Evolutionary conservation across 1,139 yeast species (phyloP).

Genomic region (Scheffersomyces segobiensis): DNA sequence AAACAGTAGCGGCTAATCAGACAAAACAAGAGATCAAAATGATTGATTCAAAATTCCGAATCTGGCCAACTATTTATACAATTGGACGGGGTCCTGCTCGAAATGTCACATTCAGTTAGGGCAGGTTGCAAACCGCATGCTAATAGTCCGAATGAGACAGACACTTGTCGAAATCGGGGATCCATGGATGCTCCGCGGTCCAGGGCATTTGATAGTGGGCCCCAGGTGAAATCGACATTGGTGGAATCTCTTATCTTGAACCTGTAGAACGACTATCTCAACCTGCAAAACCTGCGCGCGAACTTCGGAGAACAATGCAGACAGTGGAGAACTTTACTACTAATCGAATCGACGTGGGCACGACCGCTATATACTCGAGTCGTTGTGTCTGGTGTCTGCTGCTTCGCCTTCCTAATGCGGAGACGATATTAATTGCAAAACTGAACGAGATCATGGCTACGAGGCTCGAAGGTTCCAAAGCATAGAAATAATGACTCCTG

Average conservation of each 20-base stretch:
- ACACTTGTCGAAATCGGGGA: not conserved
- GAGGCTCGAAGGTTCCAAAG: not conserved
- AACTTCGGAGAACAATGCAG: not conserved
- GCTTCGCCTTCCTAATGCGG: not conserved
- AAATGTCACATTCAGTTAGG: not conserved
- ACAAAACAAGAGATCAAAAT: not conserved
- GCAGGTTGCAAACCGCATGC: not conserved
- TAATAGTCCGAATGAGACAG: not conserved
- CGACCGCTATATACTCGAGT: not conserved
- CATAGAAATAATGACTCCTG: not conserved
- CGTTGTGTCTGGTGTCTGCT: not conserved
- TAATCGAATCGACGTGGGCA: not conserved
- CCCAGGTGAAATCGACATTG: not conserved
- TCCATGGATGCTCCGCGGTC: not conserved
- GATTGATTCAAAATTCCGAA: too few species aligned
- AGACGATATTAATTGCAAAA: not conserved
- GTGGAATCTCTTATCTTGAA: not conserved
- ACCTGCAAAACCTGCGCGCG: not conserved
- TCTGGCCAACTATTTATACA: not conserved
- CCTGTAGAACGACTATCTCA: not conserved
- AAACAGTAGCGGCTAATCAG: not conserved
- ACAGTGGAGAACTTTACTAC: not conserved
- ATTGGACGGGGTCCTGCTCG: not conserved
- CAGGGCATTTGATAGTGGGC: not conserved
- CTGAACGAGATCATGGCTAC: not conserved